Base-by-base conservation (phyloP, 352 stramenopile species). In the Phytophthora tentaculata region DNA sequence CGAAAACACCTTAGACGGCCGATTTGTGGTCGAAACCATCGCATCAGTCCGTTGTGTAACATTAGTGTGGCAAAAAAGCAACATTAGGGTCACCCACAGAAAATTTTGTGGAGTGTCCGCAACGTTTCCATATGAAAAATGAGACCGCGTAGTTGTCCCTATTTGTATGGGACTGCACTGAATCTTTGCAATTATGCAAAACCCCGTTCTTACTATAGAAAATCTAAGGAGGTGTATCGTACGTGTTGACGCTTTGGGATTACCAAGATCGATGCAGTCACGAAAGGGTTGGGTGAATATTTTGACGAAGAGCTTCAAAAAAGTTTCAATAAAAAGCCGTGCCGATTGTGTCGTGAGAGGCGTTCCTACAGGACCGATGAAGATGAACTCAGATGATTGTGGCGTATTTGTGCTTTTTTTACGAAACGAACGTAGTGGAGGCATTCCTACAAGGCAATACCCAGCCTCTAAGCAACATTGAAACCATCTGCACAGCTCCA, bases 151-250 rank as follows among this genome's bases (percentile, higher is more conserved):
- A 9, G 32, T 39, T 39, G 32, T 39, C 32, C 32, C 32, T 39
- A 39, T 10, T 13, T n/a, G 20, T 14, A 53, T 53, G 47, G 47
- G 23, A 23, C 28, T 16, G 22, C 47, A 53, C 24, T 53, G 23
- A 14, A 53, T 23, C 16, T 53, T 53, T 37, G 23, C 47, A 53
- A 26, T 53, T 16, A 17, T 53, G 7, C 47, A 52, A 32, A 17
- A 52, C 9, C 12, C 23, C 5, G 45, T 52, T 12, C 47, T 53
- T 53, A 28, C 20, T 29, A 20, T 1, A 29, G 22, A 17, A 28
- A 50, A 13, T 19, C 44, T 29, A 50, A 29, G 20, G 17, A 19
- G 32, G 22, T 50, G 44, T 19, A 28, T 50, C 3, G 44, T 50
- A 17, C 20, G 29, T 28, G 44, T 50, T 0, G 44, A 29, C 44